Evolutionary conservation across 129 eudicot species (phyloP), one percentile per base, ranked within the genome.

Genomic region (Lactuca saligna): DNA sequence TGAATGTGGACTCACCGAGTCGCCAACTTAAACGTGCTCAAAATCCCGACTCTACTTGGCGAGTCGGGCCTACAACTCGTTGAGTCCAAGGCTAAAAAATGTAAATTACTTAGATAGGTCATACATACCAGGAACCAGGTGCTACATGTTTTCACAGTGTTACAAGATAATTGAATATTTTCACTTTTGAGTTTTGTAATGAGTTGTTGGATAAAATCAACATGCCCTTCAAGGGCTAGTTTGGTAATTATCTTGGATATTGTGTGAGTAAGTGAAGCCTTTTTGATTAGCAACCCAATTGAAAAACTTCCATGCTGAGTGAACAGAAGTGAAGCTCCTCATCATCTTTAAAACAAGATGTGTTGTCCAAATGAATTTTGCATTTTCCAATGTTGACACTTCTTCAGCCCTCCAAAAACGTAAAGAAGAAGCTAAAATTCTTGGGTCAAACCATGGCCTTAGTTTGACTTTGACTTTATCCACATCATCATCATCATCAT

Each of bases 371-470:
- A 87, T 78, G 54, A 93, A 69, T 6, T 87, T 81, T 20, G 98
- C 96, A 63, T 73, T 81, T 63, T 93, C 87, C 17, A 93, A 69
- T 13, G 92, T 69, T 31, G 84, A 77, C 12, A 93, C 86, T 51
- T 93, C 96, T 57, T 82, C 90, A 14, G 81, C 72, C 41, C 82
- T 78, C 98, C 98, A 93, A 48, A 71, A 54, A 34, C 48, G 65
- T 72, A 89, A 65, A 20, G 90, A 90, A 61, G 82, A 79, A 8
- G 95, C 95, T 64, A 93, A 85, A 53, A 95, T 78, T 32, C 44
- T 76, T 4, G 96, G 95, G 50, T 89, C 98, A 54, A 93, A 81
- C 98, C 98, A 89, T 2, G 95, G 97, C 76, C 76, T 84, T 72
- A 86, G 65, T 64, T 77, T 82, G 31, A 82, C 71, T 58, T 46